Evolutionary conservation across 768 basidiomycete genomes (phyloP), one percentile per base, ranked within the genome.

Genomic region (Rhodosporidiobolus sp.): DNA sequence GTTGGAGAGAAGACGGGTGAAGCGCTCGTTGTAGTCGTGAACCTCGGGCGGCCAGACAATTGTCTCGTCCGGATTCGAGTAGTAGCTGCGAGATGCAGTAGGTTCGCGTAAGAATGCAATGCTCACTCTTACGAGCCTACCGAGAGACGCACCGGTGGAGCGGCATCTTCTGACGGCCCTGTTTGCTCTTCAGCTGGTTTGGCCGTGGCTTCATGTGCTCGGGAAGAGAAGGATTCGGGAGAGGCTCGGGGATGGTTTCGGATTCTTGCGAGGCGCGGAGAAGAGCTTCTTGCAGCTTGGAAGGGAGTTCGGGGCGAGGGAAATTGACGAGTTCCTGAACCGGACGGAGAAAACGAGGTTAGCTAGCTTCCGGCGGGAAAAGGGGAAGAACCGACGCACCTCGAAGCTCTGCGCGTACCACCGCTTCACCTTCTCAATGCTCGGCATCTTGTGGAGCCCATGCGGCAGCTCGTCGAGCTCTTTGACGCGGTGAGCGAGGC

Each of bases 381-480:
- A 22, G 45, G 14, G 48, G 30, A 28, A 26, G 48, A 11, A 22
- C 19, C 20, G 45, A 83, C 88, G 63, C 64, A 94, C 95, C 86
- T 98, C 91, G 81, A 99, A 98, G 24, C 91, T 92, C 83, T 98
- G 92, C 1, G 95, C 95, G 81, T 99, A 99, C 96, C 96, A 99
- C 78, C 95, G 89, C 83, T 94, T 94, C 70, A 99, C 83, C 80
- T 91, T 94, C 69, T 88, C 87, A 75, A 99, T 97, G 50, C 90
- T 90, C 0, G 89, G 88, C 95, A 96, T 96, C 57, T 86, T 86
- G 77, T 88, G 89, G 62, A 99, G 85, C 66, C 91, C 90, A 82
- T 97, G 91, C 0, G 96, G 96, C 7, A 99, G 85, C 76, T 91
- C 88, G 76, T 97, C 93, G 38, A 99, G 87, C 82, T 99, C 96